Percentiles rank a stretch among this genome's conserved stretches.
These are phyloP conservation scores for Pyrrhoderma noxium DNA, from an alignment of 1,284 basidiomycete genomes.

Conservation along the genomic window DNA sequence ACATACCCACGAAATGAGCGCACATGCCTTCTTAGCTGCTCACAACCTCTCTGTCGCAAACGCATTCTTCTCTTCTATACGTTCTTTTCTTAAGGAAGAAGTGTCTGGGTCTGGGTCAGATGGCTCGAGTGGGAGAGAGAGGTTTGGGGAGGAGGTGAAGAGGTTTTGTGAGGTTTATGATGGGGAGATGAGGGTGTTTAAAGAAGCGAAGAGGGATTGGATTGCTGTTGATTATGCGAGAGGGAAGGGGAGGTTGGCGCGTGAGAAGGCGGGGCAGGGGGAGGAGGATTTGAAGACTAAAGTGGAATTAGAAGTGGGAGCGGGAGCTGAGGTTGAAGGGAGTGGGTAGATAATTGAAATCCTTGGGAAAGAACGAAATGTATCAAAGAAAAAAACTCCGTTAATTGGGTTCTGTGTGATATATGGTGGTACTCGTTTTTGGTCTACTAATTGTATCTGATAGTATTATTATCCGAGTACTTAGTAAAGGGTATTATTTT, in stretches of 20 bases:
- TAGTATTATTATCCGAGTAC: too few relatives aligned
- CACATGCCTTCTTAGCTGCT: conserved; percentile 61
- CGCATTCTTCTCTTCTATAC: conserved; percentile 53
- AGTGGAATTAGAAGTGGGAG: conserved; percentile 3
- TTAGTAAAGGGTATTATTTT: too few relatives aligned
- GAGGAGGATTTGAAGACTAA: conserved; percentile 10
- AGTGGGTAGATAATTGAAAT: too few relatives aligned
- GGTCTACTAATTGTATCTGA: too few relatives aligned
- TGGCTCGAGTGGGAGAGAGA: conserved; percentile 5
- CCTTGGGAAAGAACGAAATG: too few relatives aligned
- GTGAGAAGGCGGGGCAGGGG: conserved; percentile 14
- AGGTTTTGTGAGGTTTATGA: conserved; percentile 48
- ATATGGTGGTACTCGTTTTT: too few relatives aligned
- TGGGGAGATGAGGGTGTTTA: conserved; percentile 37
- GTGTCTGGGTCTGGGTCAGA: neutral
- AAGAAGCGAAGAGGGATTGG: conserved; percentile 50
- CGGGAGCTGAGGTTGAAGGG: neutral
- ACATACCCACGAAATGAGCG: conserved; percentile 82
- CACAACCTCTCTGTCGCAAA: conserved; percentile 68
- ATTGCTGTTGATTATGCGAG: conserved; percentile 53
- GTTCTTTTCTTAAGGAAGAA: conserved; percentile 32
- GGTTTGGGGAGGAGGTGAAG: conserved; percentile 42
- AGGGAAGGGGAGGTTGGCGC: conserved; percentile 54
- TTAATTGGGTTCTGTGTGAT: too few relatives aligned
- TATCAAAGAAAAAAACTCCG: too few relatives aligned